phyloP scores from a whole-genome alignment of 176 grass and related monocot species.

The bread wheat (Triticum aestivum) region IWGSC_CS_RefSeq_v2.1 NC_057807.1:507792800-507793299 shows the following conservation, averaged over 20 bases:
- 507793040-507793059: background rate
- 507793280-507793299: constrained; percentile 24
- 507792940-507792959: constrained; percentile 64
- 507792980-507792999: constrained; percentile 78
- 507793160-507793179: constrained; percentile 65
- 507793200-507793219: constrained; percentile 65
- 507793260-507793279: constrained; percentile 66
- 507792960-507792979: constrained; percentile 83
- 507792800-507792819: constrained; percentile 41
- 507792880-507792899: constrained; percentile 78
- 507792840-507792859: constrained; percentile 61
- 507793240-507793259: constrained; percentile 71
- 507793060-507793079: background rate
- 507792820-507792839: constrained; percentile 34
- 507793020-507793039: constrained; percentile 42
- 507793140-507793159: constrained; percentile 54
- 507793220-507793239: constrained; percentile 59
- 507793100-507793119: background rate
- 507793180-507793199: constrained; percentile 83
- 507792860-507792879: constrained; percentile 94
- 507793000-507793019: constrained; percentile 73
- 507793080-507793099: background rate
- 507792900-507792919: constrained; percentile 64
- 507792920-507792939: constrained; percentile 68
- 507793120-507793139: background rate